Conservation (phyloP, 495 filamentous ascomycete species). For the Penicillium macrosclerotiorum region DNA sequence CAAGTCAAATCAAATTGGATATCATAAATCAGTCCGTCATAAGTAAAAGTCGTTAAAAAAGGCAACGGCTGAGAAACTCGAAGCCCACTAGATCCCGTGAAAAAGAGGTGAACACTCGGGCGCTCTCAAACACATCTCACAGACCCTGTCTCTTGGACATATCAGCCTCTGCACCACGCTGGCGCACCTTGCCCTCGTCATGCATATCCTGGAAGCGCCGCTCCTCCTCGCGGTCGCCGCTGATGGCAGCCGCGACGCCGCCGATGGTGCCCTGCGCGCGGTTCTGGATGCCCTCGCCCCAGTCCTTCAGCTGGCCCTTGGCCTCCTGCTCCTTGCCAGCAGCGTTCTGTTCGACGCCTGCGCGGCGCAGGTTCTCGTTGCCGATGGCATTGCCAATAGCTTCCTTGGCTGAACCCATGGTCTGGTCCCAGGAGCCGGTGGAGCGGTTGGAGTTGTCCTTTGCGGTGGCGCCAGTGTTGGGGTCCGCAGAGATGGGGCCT, state of each 20-base stretch:
- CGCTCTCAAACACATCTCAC: slow-evolving; percentile 5
- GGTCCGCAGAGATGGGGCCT: slow-evolving; percentile 61
- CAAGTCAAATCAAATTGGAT: slow-evolving; percentile 17
- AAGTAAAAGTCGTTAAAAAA: neutral
- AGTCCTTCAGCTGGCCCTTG: slow-evolving; percentile 77
- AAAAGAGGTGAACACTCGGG: neutral
- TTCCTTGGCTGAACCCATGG: slow-evolving; percentile 81
- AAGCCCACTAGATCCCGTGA: no score
- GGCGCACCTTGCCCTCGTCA: slow-evolving; percentile 80
- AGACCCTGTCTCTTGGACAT: slow-evolving; percentile 62
- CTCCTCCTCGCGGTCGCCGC: slow-evolving; percentile 66
- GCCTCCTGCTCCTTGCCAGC: slow-evolving; percentile 81
- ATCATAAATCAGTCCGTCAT: slow-evolving; percentile 17
- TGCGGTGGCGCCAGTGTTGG: slow-evolving; percentile 66
- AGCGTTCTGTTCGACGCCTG: slow-evolving; percentile 75
- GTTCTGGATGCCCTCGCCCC: slow-evolving; percentile 65
- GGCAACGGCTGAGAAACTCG: no score
- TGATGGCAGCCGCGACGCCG: slow-evolving; percentile 63
- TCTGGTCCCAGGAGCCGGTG: slow-evolving; percentile 81
- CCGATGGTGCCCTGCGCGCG: slow-evolving; percentile 73
- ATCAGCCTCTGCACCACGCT: slow-evolving; percentile 82
- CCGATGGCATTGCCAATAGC: slow-evolving; percentile 72
- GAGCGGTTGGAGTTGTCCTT: slow-evolving; percentile 70
- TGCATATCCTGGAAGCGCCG: slow-evolving; percentile 62
- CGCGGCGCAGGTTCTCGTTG: slow-evolving; percentile 66